Percentiles rank a stretch among this genome's conserved stretches.
Conservation (phyloP, 1,139 yeast species). For the Yamadazyma spencermartinsiae region DNA sequence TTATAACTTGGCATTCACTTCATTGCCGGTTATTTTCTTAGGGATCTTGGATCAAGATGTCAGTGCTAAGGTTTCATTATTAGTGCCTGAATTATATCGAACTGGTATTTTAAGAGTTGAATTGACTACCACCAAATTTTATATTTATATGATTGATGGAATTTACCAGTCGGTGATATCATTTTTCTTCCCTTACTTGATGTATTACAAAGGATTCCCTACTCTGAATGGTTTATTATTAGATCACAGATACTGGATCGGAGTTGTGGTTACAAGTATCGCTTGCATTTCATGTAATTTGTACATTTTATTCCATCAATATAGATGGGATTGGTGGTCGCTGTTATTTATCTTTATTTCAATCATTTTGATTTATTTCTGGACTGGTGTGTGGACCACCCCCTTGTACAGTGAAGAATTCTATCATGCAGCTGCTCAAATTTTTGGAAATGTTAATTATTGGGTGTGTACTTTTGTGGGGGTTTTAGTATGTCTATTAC, state of each 20-base stretch:
- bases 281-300: constrained; percentile 78
- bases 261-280: constrained; percentile 75
- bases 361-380: constrained; percentile 65
- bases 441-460: constrained; percentile 69
- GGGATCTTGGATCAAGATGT: constrained; percentile 96
- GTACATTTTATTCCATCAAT: constrained; percentile 78
- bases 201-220: constrained; percentile 57
- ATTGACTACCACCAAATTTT: constrained; percentile 78
- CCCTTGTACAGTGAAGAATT: constrained; percentile 61
- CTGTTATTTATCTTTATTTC: constrained; percentile 62
- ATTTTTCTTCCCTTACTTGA: constrained; percentile 82
- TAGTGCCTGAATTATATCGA: constrained; percentile 88
- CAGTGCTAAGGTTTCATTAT: constrained; percentile 70
- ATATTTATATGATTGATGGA: constrained; percentile 86
- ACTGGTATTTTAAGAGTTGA: constrained; percentile 82
- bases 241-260: constrained; percentile 86
- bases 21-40: constrained; percentile 86
- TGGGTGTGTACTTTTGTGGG: constrained; percentile 87
- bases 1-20: constrained; percentile 92
- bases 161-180: constrained; percentile 82
- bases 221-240: constrained; percentile 62
- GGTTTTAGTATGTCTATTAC: constrained; percentile 67
- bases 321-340: constrained; percentile 94
- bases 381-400: constrained; percentile 90
- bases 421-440: constrained; percentile 71